These are phyloP conservation scores for Fusarium sulawesiense DNA, from an alignment of 2,329 filamentous ascomycete species.

Conservation along the genomic window DNA sequence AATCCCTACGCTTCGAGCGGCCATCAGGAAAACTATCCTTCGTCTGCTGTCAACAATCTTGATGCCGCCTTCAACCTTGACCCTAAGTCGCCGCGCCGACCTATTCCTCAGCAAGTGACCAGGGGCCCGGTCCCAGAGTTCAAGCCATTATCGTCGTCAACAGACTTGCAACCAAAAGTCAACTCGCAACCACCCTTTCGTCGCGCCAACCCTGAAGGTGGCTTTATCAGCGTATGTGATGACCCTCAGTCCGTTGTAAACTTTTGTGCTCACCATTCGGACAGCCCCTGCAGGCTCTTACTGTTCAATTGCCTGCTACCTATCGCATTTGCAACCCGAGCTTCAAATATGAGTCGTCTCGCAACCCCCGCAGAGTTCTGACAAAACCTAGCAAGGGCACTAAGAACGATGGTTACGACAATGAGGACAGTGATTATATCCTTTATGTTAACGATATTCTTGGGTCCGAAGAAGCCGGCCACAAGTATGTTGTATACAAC, in stretches of 20 bases:
- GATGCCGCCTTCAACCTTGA: constrained; percentile 72
- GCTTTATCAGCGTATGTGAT: constrained; percentile 89
- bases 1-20: constrained; percentile 71
- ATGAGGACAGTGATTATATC: constrained; percentile 99
- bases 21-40: constrained; percentile 75
- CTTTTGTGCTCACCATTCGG: constrained; percentile 26
- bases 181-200: constrained; percentile 91
- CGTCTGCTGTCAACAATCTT: constrained; percentile 76
- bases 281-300: constrained; percentile 94
- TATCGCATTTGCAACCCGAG: constrained; percentile 98
- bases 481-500: constrained; percentile 75
- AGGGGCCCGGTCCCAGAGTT: constrained; percentile 88
- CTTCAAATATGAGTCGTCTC: constrained; percentile 98
- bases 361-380: constrained; percentile 93
- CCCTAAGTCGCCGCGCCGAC: constrained; percentile 68
- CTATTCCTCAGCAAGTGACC: constrained; percentile 59
- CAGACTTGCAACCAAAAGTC: constrained; percentile 83
- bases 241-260: background rate
- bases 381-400: constrained; percentile 98
- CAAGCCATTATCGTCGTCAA: constrained; percentile 76
- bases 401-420: constrained; percentile 99
- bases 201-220: constrained; percentile 94
- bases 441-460: constrained; percentile 99
- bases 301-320: constrained; percentile 89
- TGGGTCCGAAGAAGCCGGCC: constrained; percentile 95